These are phyloP conservation scores for Sarcomyxa edulis DNA, from an alignment of 768 basidiomycete species.

Conservation along the genomic window DNA sequence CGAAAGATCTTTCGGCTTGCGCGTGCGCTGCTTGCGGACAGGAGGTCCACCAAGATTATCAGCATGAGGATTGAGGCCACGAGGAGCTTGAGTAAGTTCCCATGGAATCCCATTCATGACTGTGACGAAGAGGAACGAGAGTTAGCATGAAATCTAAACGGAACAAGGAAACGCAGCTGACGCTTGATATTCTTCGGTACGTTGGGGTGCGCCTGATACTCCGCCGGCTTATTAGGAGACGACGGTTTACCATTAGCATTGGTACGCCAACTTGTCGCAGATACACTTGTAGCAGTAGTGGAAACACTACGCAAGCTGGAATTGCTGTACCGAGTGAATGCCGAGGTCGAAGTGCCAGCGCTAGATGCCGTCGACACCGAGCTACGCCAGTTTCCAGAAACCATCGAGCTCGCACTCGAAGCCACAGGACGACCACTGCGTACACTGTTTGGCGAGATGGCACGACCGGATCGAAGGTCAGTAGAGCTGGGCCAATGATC, in stretches of 20 bases:
- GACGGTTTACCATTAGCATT: constrained; percentile 30
- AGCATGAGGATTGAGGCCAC: constrained; percentile 55
- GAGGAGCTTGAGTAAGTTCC: constrained; percentile 66
- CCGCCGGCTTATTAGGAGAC: constrained; percentile 13
- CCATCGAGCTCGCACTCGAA: constrained; percentile 58
- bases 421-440: constrained; percentile 45
- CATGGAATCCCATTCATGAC: constrained; percentile 77
- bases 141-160: constrained; percentile 1
- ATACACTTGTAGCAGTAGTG: constrained; percentile 78
- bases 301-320: constrained; percentile 68
- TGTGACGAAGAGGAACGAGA: constrained; percentile 22
- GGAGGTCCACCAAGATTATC: constrained; percentile 61
- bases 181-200: constrained; percentile 78
- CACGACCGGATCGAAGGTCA: constrained; percentile 34
- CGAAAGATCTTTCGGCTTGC: constrained; percentile 59
- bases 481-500: constrained; percentile 30
- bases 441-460: constrained; percentile 54
- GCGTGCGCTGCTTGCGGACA: constrained; percentile 59
- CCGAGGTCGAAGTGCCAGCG: constrained; percentile 62
- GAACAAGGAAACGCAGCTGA: constrained; percentile 32
- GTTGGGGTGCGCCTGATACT: constrained; percentile 7
- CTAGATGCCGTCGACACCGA: constrained; percentile 68
- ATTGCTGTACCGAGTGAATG: constrained; percentile 79
- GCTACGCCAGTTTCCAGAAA: constrained; percentile 74
- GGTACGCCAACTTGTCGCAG: constrained; percentile 60